A percentile compares a stretch with the other conserved stretches of the same genome.
Evolutionary conservation across 2,329 filamentous ascomycete genomes (phyloP).

Genomic region (Teratosphaeriaceae sp.): DNA sequence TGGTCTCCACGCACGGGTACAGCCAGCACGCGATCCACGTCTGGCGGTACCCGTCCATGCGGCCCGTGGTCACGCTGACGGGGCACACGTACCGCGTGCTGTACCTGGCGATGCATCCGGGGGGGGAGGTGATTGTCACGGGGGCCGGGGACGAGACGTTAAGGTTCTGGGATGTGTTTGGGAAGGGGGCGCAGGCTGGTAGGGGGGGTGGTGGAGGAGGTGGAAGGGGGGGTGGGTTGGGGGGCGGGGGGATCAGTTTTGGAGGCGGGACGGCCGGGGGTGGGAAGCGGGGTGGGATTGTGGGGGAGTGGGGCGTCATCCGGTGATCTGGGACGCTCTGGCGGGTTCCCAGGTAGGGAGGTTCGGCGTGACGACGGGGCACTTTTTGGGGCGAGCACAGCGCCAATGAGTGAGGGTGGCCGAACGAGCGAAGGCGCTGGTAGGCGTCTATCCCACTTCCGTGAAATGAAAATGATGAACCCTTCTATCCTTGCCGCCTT

Average conservation of each 20-base stretch:
- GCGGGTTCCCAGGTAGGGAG: too few relatives aligned
- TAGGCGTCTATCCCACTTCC: too few relatives aligned
- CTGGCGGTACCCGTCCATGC: conserved; percentile 99
- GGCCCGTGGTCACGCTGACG: conserved; percentile 88
- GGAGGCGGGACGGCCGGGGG: too few relatives aligned
- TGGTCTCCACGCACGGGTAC: conserved; percentile 95
- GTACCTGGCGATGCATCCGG: conserved; percentile 95
- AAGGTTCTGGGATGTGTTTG: conserved; percentile 95
- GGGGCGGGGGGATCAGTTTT: too few relatives aligned
- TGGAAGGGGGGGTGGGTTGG: too few relatives aligned
- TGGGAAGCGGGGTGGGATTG: conserved; percentile 43
- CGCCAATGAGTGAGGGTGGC: too few relatives aligned
- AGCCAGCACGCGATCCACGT: conserved; percentile 98
- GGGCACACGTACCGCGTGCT: conserved; percentile 95
- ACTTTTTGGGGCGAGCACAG: too few relatives aligned
- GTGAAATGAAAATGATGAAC: too few relatives aligned
- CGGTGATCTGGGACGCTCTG: conserved; percentile 13
- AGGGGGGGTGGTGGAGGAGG: conserved; percentile 28
- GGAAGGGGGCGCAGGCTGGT: conserved; percentile 62
- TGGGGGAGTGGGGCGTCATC: conserved; percentile 70
- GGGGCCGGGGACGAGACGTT: conserved; percentile 95
- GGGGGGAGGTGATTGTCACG: conserved; percentile 88
- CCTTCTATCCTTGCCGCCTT: too few relatives aligned
- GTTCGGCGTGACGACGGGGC: too few relatives aligned
- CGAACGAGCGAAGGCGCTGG: conserved; percentile 1